Conservation (phyloP, 169 alveolate species). For the Eimeria necatrix region DNA sequence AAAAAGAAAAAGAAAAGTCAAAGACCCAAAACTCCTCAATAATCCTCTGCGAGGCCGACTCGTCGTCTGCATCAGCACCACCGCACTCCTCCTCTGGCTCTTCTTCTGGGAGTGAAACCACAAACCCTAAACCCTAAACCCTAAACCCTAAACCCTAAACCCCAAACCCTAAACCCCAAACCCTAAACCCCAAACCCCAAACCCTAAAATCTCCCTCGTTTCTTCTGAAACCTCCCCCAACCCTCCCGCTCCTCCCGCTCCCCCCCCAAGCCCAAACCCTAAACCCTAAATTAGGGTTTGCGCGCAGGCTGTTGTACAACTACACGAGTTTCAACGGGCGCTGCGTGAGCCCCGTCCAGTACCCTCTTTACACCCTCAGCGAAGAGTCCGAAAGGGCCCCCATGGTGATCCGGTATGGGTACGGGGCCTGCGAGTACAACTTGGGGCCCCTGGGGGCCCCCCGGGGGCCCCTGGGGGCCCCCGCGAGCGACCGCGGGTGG, state of each 20-base stretch:
- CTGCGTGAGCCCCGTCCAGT: slow-evolving; percentile 87
- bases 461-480: slow-evolving; percentile 85
- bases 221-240: too few species aligned
- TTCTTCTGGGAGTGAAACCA: slow-evolving; percentile 80
- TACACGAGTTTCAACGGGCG: slow-evolving; percentile 89
- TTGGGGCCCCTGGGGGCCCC: slow-evolving; percentile 82
- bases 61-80: slow-evolving; percentile 81
- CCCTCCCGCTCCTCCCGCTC: too few species aligned
- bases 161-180: too few species aligned
- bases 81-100: slow-evolving; percentile 78
- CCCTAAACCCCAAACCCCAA: too few species aligned
- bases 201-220: too few species aligned
- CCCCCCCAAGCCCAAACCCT: too few species aligned
- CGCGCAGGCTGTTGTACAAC: slow-evolving; percentile 85
- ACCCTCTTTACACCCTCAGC: slow-evolving; percentile 83
- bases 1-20: slow-evolving; percentile 53
- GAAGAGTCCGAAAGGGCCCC: slow-evolving; percentile 79
- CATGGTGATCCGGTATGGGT: slow-evolving; percentile 86
- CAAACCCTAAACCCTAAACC: too few species aligned
- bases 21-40: slow-evolving; percentile 75
- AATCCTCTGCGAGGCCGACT: slow-evolving; percentile 79
- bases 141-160: too few species aligned
- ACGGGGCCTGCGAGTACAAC: slow-evolving; percentile 92
- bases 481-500: slow-evolving; percentile 89
- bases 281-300: too few species aligned